Evolutionary conservation across 176 grass and related monocot genomes (phyloP), one percentile per base, ranked within the genome.

Genomic region (Cenchrus americanus): DNA sequence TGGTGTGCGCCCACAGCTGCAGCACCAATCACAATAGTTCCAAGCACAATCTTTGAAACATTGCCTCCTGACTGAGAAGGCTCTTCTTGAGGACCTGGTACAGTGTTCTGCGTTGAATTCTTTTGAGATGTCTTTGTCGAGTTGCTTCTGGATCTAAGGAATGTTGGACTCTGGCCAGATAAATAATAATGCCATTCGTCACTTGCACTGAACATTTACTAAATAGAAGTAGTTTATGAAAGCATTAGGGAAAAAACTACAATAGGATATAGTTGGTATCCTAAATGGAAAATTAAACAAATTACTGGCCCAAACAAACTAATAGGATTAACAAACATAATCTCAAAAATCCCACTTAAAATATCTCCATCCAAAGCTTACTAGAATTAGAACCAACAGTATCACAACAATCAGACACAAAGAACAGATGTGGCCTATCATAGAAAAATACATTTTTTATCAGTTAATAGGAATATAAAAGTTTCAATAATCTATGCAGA

Each of bases 1-100:
- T 94, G 86, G 84, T 96, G 90, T 78, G 93, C 91, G 78, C 81
- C 89, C 68, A 94, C 71, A 66, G 74, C 90, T 83, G 89, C 89
- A 44, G 83, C 89, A 50, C 89, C 96, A 67, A 94, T 75, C 12
- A 91, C 47, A 75, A 92, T 37, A 77, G 92, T 82, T 23, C 96
- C 96, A 90, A 99, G 26, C 46, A 92, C n/a, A 75, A 98, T 2
- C 73, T 91, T 87, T 19, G 88, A 82, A 81, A 90, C 66, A 82
- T 71, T 65, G 81, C 85, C 90, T 79, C 81, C 82, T 22, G 93
- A 90, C 72, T 86, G 68, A 79, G 90, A 69, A 90, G 82, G 71
- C 75, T 90, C 66, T 90, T 80, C 70, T 76, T 83, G 71, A 81
- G 89, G 69, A 54, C 52, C 49, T 24, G 93, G 79, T 77, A 22